Conservation (phyloP, 225 moss, liverwort and hornwort genomes). For the Straminergon stramineum region DNA sequence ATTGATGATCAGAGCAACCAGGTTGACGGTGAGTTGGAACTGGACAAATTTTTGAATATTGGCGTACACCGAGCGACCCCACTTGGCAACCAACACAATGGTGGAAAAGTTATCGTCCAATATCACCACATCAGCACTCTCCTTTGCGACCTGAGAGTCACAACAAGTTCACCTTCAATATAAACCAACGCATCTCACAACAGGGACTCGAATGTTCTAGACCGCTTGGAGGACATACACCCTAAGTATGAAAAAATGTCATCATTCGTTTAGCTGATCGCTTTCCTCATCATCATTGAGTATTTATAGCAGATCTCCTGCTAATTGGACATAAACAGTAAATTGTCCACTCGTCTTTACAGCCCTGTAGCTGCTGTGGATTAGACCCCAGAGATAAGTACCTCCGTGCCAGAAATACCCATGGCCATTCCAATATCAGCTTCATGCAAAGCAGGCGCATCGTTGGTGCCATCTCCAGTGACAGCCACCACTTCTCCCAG, state of each 20-base stretch:
- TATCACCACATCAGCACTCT: constrained; percentile 83
- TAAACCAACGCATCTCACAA: not conserved
- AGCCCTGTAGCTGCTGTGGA: not conserved
- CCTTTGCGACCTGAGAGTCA: constrained; percentile 78
- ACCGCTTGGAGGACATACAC: not conserved
- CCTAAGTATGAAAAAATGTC: not conserved
- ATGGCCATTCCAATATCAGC: constrained; percentile 96
- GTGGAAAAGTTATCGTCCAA: constrained; percentile 88
- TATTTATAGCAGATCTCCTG: not conserved
- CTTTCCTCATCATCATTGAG: not conserved
- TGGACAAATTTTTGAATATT: constrained; percentile 99
- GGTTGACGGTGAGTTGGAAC: constrained; percentile 89
- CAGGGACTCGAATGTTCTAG: not conserved
- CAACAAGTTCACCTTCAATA: not conserved
- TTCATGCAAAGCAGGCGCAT: constrained; percentile 94
- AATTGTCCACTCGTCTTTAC: not conserved
- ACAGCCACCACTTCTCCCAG: constrained; percentile 89
- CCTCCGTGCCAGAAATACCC: constrained; percentile 98
- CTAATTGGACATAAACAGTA: not conserved
- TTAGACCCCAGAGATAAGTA: constrained; percentile 2
- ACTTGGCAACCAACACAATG: constrained; percentile 85
- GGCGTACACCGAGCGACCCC: constrained; percentile 93
- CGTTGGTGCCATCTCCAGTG: constrained; percentile 96
- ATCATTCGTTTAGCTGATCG: not conserved
- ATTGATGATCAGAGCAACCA: constrained; percentile 83